Evolutionary conservation across 2,329 filamentous ascomycete genomes (phyloP), one percentile per base, ranked within the genome.

Genomic region (Chaetomium strumarium): DNA sequence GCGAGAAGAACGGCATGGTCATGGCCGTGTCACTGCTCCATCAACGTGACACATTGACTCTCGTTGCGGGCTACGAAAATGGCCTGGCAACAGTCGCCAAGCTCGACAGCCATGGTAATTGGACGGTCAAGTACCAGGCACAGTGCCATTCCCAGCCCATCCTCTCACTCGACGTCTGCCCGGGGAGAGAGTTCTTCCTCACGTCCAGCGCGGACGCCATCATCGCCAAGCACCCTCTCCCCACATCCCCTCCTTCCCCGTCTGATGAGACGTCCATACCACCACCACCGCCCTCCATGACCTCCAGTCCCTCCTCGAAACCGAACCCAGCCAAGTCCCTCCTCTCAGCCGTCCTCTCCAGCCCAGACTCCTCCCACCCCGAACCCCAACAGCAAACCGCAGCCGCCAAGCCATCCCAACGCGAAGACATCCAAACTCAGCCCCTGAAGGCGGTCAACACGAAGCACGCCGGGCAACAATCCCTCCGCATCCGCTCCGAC

Each of bases 381-480:
- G 50, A 52, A 6, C 31, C 51, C 40, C 31, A n/a, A 42, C 16
- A 38, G 10, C 46, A 31, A 17, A 14, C 17, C 16, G 9, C 30
- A 43, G 14, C 38, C 29, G n/a, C n/a, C 47, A 30, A 38, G 52
- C 56, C 29, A 60, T 2, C 54, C 37, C 49, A 49, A 49, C 40
- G n/a, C 16, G 40, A 13, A 41, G n/a, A 29, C 52, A 11, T 24
- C 46, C 55, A 45, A 65, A 70, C 70, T 11, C 64, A 77, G 49
- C 78, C 85, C 0, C 63, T 85, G 46, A 87, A 85, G 62, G 68
- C 71, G 0, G 58, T 84, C 41, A 84, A 92, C 61, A 96, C 92
- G 1, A 92, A 86, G 64, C 93, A 97, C 67, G 80, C 91, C 0
- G 93, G 93, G 1, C 92, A 97, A 67, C 93, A 99, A 68, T 81